phyloP scores from a whole-genome alignment of 2,329 filamentous ascomycete genomes.

The Shiraia sp. region DNA sequence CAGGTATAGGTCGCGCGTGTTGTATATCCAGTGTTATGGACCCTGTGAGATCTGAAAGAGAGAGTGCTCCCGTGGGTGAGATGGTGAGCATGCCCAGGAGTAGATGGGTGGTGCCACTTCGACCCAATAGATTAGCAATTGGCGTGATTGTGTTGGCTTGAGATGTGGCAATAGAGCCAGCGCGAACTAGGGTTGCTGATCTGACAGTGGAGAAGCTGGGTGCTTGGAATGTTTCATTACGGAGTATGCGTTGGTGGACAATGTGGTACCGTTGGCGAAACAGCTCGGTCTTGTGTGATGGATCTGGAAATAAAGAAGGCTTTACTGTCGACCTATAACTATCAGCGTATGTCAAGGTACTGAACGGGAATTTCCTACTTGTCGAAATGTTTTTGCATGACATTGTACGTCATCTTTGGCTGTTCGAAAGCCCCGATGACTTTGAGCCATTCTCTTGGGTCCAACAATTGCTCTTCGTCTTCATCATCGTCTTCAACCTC shows the following conservation, averaged over 20 bases:
- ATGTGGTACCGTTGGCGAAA: conserved; percentile 92
- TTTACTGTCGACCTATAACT: conserved; percentile 43
- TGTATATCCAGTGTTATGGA: conserved; percentile 83
- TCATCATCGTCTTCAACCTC: conserved; percentile 58
- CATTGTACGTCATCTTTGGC: conserved; percentile 76
- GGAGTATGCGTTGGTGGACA: conserved; percentile 86
- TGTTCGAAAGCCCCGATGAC: conserved; percentile 84
- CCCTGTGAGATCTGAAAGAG: conserved; percentile 84
- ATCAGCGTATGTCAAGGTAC: conserved; percentile 11
- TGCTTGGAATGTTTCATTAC: conserved; percentile 90
- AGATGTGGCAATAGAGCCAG: conserved; percentile 56
- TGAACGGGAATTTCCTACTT: conserved; percentile 52
- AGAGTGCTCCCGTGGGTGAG: conserved; percentile 78
- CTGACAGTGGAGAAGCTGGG: conserved; percentile 68
- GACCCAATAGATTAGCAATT: conserved; percentile 74
- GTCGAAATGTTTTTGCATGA: conserved; percentile 88
- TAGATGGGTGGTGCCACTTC: conserved; percentile 82
- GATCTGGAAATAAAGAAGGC: conserved; percentile 64
- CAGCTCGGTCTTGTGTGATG: conserved; percentile 79
- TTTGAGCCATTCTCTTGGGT: conserved; percentile 82
- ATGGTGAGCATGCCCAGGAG: conserved; percentile 81
- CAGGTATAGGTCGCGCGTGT: conserved; percentile 79
- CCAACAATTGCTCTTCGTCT: conserved; percentile 63
- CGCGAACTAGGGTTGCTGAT: conserved; percentile 58
- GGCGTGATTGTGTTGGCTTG: conserved; percentile 84